Conservation (phyloP, 352 stramenopile species). For the Phytophthora vignae region DNA sequence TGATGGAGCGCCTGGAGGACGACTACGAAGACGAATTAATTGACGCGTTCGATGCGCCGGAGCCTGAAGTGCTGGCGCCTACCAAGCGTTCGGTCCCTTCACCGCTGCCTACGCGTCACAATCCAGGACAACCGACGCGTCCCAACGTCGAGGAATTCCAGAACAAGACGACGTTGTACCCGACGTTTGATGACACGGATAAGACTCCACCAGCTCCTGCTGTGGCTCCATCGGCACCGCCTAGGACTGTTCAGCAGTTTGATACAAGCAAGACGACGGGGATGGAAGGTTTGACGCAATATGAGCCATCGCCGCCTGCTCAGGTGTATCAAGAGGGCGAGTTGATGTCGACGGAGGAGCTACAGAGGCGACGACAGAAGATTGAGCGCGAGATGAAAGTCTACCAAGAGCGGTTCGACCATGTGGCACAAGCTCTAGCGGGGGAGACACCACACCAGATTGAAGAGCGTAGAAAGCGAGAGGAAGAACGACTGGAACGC, state of each 20-base stretch:
- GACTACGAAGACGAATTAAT: conserved; percentile 65
- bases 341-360: conserved; percentile 26
- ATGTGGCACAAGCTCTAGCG: conserved; percentile 69
- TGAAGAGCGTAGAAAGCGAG: conserved; percentile 54
- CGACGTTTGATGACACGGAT: conserved; percentile 35
- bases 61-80: conserved; percentile 6
- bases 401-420: conserved; percentile 60
- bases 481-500: conserved; percentile 55
- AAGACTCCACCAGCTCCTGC: conserved; percentile 5
- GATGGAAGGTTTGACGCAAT: not conserved
- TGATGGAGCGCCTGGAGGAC: conserved; percentile 39
- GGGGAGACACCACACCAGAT: conserved; percentile 75
- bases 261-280: not conserved
- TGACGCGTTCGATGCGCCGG: conserved; percentile 65
- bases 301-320: not conserved
- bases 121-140: not conserved
- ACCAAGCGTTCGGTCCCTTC: not conserved
- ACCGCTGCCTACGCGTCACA: not conserved
- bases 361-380: conserved; percentile 36
- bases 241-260: not conserved
- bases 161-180: conserved; percentile 26
- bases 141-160: not conserved
- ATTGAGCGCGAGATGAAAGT: conserved; percentile 52
- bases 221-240: conserved; percentile 2
- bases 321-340: conserved; percentile 8